These are phyloP conservation scores for Prunus mira DNA, from an alignment of 306 rosid species.

Conservation along the genomic window DNA sequence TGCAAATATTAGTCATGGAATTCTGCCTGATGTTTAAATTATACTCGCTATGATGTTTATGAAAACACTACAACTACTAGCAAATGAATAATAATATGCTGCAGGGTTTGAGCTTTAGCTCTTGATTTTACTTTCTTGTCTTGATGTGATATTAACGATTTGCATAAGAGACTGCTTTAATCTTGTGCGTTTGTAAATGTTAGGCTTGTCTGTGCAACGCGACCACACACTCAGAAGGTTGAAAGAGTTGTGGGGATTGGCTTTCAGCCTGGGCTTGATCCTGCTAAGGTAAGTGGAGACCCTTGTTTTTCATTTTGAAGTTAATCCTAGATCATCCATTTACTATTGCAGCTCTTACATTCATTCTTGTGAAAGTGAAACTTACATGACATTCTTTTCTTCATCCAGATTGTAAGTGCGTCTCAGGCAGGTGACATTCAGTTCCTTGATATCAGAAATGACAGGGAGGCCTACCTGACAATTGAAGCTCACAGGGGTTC, in stretches of 20 bases:
- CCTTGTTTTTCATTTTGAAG: not conserved
- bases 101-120: not conserved
- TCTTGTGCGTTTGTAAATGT: constrained; percentile 8
- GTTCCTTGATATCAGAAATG: constrained; percentile 88
- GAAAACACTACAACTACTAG: not conserved
- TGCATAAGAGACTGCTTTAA: constrained; percentile 5
- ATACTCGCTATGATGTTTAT: not conserved
- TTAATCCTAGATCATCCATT: not conserved
- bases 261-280: constrained; percentile 95
- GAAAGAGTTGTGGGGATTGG: constrained; percentile 93
- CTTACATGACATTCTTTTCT: not conserved
- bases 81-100: not conserved
- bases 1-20: not conserved
- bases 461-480: constrained; percentile 59
- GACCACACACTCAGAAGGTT: constrained; percentile 66
- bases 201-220: constrained; percentile 76
- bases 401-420: constrained; percentile 84
- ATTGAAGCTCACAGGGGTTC: constrained; percentile 88
- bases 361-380: not conserved
- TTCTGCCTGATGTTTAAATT: not conserved
- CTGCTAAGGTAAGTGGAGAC: constrained; percentile 63
- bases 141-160: not conserved
- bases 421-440: constrained; percentile 96
- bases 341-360: not conserved
- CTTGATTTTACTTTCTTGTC: not conserved